Evolutionary conservation across 1,284 basidiomycete genomes (phyloP).

Genomic region (Rhizopogon hawkerae): DNA sequence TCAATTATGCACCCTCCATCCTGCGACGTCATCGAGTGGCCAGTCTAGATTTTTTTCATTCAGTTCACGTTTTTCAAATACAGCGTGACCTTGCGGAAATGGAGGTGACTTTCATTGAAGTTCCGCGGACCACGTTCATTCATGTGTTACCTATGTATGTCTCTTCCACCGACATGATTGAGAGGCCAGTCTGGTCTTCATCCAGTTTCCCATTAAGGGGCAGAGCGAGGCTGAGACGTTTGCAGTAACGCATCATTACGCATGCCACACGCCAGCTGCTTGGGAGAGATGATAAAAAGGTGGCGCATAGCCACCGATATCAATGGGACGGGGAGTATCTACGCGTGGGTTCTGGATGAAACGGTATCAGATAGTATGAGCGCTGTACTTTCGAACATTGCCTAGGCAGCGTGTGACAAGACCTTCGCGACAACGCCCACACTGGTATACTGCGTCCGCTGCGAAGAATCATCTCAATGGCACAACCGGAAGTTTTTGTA

Average conservation of each 20-base stretch:
- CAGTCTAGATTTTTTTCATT: neutral
- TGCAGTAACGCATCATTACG: neutral
- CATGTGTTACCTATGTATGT: neutral
- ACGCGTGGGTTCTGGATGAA: neutral
- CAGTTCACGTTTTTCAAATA: neutral
- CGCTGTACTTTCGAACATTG: neutral
- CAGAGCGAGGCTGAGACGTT: neutral
- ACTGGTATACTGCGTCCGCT: neutral
- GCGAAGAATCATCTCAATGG: neutral
- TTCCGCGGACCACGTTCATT: neutral
- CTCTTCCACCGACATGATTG: neutral
- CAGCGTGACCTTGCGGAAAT: neutral
- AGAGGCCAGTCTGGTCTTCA: neutral
- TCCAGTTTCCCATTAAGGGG: neutral
- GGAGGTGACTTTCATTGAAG: neutral
- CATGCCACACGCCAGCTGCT: neutral
- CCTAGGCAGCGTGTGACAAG: neutral
- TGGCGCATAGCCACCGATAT: neutral
- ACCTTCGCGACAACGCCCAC: neutral
- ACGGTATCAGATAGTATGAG: too few species aligned
- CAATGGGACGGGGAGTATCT: neutral
- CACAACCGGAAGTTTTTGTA: neutral
- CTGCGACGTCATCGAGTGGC: neutral
- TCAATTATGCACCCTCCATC: neutral
- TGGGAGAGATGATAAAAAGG: neutral